Evolutionary conservation across 2,329 filamentous ascomycete genomes (phyloP).

Genomic region (Cucurbitaria berberidis): DNA sequence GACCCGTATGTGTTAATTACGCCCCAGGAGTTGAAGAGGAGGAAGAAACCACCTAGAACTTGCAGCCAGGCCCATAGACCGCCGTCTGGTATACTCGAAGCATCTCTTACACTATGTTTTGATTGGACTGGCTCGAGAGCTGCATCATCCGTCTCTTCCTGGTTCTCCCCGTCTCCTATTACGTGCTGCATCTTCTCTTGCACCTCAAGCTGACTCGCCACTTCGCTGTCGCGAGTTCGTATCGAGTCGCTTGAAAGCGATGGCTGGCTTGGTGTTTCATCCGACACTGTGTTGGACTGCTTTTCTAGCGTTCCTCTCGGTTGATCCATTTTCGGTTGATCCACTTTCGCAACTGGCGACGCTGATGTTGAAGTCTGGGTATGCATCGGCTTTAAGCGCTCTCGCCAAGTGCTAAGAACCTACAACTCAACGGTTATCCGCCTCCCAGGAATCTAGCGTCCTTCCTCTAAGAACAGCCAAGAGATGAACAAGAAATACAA

Average conservation of each 20-base stretch:
- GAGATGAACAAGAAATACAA: neutral
- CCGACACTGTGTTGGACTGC: neutral
- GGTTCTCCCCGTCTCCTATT: conserved; percentile 12
- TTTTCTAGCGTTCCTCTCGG: conserved; percentile 5
- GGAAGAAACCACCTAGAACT: conserved; percentile 55
- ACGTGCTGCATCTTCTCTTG: conserved; percentile 21
- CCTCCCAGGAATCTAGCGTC: neutral
- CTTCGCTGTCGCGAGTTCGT: conserved; percentile 9
- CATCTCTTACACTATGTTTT: conserved; percentile 49
- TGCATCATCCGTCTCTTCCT: conserved; percentile 1
- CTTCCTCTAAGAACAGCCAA: neutral
- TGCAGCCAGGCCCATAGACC: conserved; percentile 57
- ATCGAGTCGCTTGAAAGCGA: conserved; percentile 22
- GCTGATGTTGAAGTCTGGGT: neutral
- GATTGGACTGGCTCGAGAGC: conserved; percentile 30
- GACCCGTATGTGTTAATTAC: conserved; percentile 57
- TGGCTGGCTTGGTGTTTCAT: conserved; percentile 22
- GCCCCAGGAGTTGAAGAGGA: conserved; percentile 57
- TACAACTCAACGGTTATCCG: neutral
- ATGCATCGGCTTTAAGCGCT: too few relatives aligned
- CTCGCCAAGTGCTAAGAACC: too few relatives aligned
- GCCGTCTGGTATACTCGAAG: conserved; percentile 54
- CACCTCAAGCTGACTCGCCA: conserved; percentile 7
- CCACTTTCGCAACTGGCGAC: neutral
- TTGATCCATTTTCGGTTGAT: neutral